Conservation (phyloP, 345 rosid genomes). For the Anacardium occidentale region DNA sequence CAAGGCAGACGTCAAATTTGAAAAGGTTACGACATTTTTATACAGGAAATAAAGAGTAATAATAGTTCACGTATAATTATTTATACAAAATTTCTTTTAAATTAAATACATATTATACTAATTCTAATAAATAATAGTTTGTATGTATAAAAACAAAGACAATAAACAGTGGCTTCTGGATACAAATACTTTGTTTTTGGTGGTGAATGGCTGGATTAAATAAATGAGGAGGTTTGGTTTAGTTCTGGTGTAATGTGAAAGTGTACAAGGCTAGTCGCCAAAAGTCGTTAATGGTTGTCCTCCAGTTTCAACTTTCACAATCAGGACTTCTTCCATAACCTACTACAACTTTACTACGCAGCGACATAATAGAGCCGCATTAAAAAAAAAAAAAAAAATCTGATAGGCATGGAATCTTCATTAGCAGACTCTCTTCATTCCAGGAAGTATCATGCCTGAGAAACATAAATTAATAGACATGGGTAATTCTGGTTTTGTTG, state of each 20-base stretch:
- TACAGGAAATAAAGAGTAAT: no score
- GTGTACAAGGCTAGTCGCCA: neutral
- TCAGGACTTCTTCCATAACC: neutral
- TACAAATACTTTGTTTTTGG: no score
- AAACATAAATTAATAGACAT: constrained; percentile 22
- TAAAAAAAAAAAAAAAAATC: neutral
- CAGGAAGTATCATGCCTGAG: neutral
- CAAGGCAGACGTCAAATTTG: neutral
- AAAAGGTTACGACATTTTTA: no score
- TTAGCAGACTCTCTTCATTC: neutral
- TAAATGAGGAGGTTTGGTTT: no score
- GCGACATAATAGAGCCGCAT: neutral
- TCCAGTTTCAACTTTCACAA: constrained; percentile 18
- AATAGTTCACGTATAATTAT: no score
- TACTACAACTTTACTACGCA: neutral
- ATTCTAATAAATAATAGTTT: no score
- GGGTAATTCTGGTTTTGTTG: constrained; percentile 34
- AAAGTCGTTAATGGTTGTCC: constrained; percentile 14
- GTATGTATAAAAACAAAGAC: no score
- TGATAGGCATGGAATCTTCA: constrained; percentile 15
- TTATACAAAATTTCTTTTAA: no score
- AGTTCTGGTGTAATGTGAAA: neutral
- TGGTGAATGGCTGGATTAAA: neutral
- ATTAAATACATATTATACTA: no score
- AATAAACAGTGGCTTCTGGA: no score